Evolutionary conservation across 345 rosid genomes (phyloP).

Genomic region (Moricandia arvensis): DNA sequence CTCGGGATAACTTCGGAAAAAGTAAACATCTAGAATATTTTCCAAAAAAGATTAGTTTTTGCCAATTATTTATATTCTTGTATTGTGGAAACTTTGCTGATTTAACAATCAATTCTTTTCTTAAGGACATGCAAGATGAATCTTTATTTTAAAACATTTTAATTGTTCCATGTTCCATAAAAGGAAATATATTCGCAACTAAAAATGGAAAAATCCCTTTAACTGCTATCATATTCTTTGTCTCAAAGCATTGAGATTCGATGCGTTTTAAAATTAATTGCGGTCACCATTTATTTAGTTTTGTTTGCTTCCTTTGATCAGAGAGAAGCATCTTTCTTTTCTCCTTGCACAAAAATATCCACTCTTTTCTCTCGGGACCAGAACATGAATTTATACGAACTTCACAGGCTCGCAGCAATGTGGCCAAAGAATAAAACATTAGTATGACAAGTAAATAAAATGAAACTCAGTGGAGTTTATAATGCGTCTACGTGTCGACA

Average conservation of each 20-base stretch:
- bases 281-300: slow-evolving; percentile 20
- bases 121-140: slow-evolving; percentile 31
- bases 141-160: slow-evolving; percentile 27
- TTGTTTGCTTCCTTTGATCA: slow-evolving; percentile 21
- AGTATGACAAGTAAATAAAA: slow-evolving; percentile 12
- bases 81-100: slow-evolving; percentile 19
- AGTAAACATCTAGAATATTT: neutral
- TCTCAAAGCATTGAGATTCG: slow-evolving; percentile 24
- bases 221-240: slow-evolving; percentile 24
- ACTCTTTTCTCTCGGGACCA: slow-evolving; percentile 22
- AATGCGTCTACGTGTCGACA: slow-evolving; percentile 33
- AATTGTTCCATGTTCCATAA: slow-evolving; percentile 31
- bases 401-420: slow-evolving; percentile 14
- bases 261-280: slow-evolving; percentile 19
- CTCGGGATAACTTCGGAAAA: neutral
- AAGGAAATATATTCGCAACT: slow-evolving; percentile 39
- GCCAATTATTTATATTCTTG: neutral
- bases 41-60: neutral
- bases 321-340: slow-evolving; percentile 25
- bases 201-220: slow-evolving; percentile 24
- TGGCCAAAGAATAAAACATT: slow-evolving; percentile 33
- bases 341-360: slow-evolving; percentile 9
- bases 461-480: slow-evolving; percentile 26
- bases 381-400: slow-evolving; percentile 31
- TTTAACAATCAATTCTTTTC: slow-evolving; percentile 37